A percentile compares a stretch with the other conserved stretches of the same genome.
Conservation (phyloP, 73 alveolate genomes). For the Paramecium pentaurelia region DNA sequence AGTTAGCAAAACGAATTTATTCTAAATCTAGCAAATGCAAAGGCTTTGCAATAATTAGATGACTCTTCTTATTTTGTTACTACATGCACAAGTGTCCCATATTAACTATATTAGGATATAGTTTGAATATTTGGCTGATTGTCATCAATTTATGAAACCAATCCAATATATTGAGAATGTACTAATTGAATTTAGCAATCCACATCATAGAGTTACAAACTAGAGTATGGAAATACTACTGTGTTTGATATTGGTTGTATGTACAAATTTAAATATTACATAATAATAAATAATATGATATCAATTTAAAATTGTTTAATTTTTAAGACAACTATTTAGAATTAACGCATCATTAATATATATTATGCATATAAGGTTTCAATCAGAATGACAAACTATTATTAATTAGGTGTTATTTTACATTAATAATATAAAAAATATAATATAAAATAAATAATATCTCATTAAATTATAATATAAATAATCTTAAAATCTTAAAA, state of each 20-base stretch:
- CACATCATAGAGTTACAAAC: neutral
- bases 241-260: neutral
- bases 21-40: constrained; percentile 28
- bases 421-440: neutral
- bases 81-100: neutral
- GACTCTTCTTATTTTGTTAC: neutral
- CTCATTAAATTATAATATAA: too few species aligned
- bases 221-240: neutral
- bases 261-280: constrained; percentile 9
- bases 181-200: neutral
- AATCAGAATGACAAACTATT: neutral
- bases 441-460: too few species aligned
- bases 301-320: neutral
- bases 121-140: neutral
- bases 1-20: neutral
- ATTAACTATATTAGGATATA: neutral
- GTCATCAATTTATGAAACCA: neutral
- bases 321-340: neutral
- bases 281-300: neutral
- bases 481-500: too few species aligned
- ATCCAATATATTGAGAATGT: neutral
- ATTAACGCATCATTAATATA: neutral
- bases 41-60: neutral
- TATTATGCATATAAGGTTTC: neutral
- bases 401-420: neutral